Percentiles rank a stretch among this genome's conserved stretches.
Evolutionary conservation across 176 grass and related monocot genomes (phyloP).

Genomic region (Hordeum marinum): DNA sequence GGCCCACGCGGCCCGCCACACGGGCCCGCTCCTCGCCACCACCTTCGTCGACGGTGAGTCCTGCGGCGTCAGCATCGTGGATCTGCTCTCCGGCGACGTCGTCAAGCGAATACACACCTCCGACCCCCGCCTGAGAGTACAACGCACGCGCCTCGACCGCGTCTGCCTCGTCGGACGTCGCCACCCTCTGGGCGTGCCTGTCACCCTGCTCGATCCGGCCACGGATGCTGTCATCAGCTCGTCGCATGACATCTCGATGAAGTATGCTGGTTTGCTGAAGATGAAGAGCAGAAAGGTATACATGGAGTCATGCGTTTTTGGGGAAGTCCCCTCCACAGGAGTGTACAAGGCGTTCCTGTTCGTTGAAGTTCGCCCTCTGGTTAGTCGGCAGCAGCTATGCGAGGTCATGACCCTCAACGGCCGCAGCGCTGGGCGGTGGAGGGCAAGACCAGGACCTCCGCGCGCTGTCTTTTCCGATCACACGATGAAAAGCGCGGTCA

Average conservation of each 20-base stretch:
- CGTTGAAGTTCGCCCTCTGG: neutral
- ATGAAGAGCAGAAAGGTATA: neutral
- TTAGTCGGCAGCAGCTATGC: neutral
- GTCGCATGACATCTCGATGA: neutral
- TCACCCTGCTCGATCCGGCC: neutral
- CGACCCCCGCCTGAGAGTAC: neutral
- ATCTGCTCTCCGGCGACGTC: constrained; percentile 6
- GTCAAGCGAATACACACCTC: neutral
- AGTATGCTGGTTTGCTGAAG: neutral
- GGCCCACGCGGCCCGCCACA: neutral
- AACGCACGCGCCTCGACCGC: neutral
- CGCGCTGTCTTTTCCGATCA: neutral
- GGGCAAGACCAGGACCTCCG: neutral
- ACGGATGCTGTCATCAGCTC: neutral
- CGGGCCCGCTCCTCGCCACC: neutral
- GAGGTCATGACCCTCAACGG: neutral
- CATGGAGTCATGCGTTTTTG: neutral
- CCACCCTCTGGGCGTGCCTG: neutral
- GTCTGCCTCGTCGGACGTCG: neutral
- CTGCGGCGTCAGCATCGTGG: constrained; percentile 5
- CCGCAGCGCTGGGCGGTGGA: neutral
- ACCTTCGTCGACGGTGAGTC: neutral
- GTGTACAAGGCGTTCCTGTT: constrained; percentile 17
- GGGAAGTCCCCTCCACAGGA: constrained; percentile 10
- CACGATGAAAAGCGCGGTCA: neutral